Base-by-base conservation (phyloP, 441 rosid genomes). In the Brassica hybrid region DNA sequence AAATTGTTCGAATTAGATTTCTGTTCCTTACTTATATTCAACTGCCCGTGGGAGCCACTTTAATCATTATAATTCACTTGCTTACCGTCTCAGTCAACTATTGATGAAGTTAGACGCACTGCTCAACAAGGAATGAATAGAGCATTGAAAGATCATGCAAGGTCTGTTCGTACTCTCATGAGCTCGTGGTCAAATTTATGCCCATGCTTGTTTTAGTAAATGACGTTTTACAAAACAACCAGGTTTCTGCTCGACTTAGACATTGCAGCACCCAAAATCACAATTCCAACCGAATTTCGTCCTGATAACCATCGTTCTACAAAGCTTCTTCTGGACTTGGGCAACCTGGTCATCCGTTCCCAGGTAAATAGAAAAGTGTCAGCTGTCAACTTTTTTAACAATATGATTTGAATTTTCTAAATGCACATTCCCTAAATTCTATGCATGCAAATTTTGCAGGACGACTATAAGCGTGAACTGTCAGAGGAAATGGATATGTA, bases 191-290 rank as follows among this genome's bases (percentile, higher is more conserved):
- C 65, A 58, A 65, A 62, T 27, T 56, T 63, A 48, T 74, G 60
- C 25, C 69, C 65, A 41, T 57, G 32, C 23, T 18, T 76, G 23
- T 66, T 73, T 11, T 71, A 58, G 74, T 73, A 62, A 48, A 70
- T 73, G 78, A 65, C 62, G 61, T 60, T 85, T 76, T 74, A 79
- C 71, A 84, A 67, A 64, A 81, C 75, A 83, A 67, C 41, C 80
- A 96, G 99, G 91, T 96, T 96, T 84, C 80, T 89, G 77, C 91
- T 96, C 87, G 93, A 96, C 89, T 83, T 96, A 90, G 98, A 92
- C 83, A 92, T 96, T 82, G 98, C 99, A 30, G 99, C 98, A 79
- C 99, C 99, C 71, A 96, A 96, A 90, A 90, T 96, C 76, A 96
- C 94, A 34, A 94, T 96, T 84, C 99, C 99, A 67, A 94, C 98